Evolutionary conservation across 768 basidiomycete species (phyloP), one percentile per base, ranked within the genome.

Genomic region (Pleurotus pulmonarius): DNA sequence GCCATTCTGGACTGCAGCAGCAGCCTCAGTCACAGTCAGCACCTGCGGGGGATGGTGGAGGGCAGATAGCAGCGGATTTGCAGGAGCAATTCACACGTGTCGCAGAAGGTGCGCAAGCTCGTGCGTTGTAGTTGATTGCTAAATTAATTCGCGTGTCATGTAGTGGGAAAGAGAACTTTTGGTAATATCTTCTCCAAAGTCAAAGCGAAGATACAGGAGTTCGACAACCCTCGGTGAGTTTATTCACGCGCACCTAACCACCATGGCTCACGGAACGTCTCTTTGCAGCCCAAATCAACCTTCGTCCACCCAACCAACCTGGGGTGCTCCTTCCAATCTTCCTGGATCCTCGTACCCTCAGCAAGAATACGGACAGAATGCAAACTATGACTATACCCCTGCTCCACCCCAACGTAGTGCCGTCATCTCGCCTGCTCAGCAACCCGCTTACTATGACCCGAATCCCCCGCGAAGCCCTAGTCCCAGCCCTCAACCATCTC

Each of bases 181-280:
- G 84, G 79, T 46, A 79, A 73, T 7, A 67, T 93, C 24, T 76
- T 92, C 40, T 83, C 83, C 34, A 92, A 88, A 67, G 88, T 92
- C 46, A 92, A 84, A 65, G 84, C 89, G 4, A 93, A 92, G 79
- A 83, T 92, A 57, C 86, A 88, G 63, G 92, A 92, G 63, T 84
- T 83, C 59, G 90, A 92, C 39, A 82, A 85, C 63, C 73, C 74
- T 13, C 69, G 69, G 75, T 79, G 46, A 13, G 47, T 51, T 24
- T 29, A 18, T 9, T 12, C 46, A 16, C 11, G 24, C 39, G n/a
- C 24, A 16, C 8, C 20, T 9, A 20, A 11, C 37, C 26, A 5
- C 40, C 7, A 5, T 51, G 13, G 22, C 11, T 49, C 24, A 37
- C 12, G 3, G 7, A 34, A 3, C 9, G 9, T 6, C 13, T 6